Evolutionary conservation across 305 asterid genomes (phyloP).

Genomic region (Coffea humblotiana): DNA sequence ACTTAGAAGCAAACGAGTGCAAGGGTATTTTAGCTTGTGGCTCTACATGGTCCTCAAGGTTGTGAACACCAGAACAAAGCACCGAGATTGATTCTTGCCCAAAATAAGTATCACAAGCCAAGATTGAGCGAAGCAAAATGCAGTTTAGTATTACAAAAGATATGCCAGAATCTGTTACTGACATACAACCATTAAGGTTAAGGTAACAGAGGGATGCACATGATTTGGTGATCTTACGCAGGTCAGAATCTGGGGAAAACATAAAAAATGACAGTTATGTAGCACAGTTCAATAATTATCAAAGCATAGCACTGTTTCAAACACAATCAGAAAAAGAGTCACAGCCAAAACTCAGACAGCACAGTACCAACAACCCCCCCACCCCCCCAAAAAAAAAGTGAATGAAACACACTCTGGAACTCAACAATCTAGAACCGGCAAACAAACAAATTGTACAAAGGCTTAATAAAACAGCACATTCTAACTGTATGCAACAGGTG

Average conservation of each 20-base stretch:
- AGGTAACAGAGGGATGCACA: slow-evolving; percentile 57
- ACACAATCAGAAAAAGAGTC: slow-evolving; percentile 4
- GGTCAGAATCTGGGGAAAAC: slow-evolving; percentile 61
- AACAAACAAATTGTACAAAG: neutral
- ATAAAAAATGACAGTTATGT: slow-evolving; percentile 21
- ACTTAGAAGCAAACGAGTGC: slow-evolving; percentile 42
- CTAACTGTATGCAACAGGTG: neutral
- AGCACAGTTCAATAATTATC: slow-evolving; percentile 12
- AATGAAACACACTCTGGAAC: neutral
- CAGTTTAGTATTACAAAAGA: slow-evolving; percentile 61
- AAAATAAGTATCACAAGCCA: slow-evolving; percentile 75
- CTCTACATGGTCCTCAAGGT: slow-evolving; percentile 18
- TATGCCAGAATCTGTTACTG: slow-evolving; percentile 74
- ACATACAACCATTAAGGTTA: slow-evolving; percentile 74
- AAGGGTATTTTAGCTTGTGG: slow-evolving; percentile 28
- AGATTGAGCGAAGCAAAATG: slow-evolving; percentile 52
- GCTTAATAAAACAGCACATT: neutral
- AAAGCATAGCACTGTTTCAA: neutral
- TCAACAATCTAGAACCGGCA: neutral
- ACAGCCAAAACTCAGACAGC: neutral
- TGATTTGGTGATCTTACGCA: slow-evolving; percentile 50
- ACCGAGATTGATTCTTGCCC: slow-evolving; percentile 57
- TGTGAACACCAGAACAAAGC: slow-evolving; percentile 50
- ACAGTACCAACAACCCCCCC: too few species aligned
- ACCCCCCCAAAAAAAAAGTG: neutral